These are phyloP conservation scores for Verticillium isaacii DNA, from an alignment of 2,329 filamentous ascomycete genomes.

Conservation along the genomic window DNA sequence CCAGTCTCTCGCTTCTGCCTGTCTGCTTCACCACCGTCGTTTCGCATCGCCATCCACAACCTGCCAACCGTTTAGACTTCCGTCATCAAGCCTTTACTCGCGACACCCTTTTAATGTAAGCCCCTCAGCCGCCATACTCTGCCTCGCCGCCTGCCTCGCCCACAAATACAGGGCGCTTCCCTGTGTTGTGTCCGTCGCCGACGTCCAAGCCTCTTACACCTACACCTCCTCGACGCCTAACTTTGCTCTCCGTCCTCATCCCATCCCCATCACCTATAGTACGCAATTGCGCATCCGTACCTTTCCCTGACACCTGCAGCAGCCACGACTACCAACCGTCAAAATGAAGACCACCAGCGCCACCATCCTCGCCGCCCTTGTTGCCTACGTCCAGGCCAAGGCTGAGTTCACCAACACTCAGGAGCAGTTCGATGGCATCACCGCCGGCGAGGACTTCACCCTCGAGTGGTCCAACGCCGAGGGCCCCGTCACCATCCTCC, in stretches of 20 bases:
- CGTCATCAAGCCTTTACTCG: not conserved
- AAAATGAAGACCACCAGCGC: slow-evolving; percentile 27
- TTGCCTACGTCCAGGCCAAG: slow-evolving; percentile 23
- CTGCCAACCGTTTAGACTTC: not conserved
- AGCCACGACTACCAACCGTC: slow-evolving; percentile 6
- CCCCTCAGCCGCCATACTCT: not conserved
- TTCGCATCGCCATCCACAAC: not conserved
- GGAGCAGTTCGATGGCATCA: slow-evolving; percentile 25
- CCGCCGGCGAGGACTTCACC: slow-evolving; percentile 33
- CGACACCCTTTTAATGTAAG: not conserved
- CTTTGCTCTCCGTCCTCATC: not conserved
- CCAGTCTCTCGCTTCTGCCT: not conserved
- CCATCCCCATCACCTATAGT: not conserved
- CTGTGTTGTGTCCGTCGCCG: not conserved
- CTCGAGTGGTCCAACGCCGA: slow-evolving; percentile 35
- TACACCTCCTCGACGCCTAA: not conserved
- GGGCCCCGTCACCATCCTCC: slow-evolving; percentile 35
- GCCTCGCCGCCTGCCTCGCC: not conserved
- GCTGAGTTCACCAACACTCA: slow-evolving; percentile 24
- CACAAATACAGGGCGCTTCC: not conserved
- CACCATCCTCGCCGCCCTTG: slow-evolving; percentile 23
- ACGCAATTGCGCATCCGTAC: not conserved
- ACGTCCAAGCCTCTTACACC: not conserved
- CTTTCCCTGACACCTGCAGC: not conserved
- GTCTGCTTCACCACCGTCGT: not conserved